A percentile compares a stretch with the other conserved stretches of the same genome.
Conservation (phyloP, 129 eudicot species). For the Solidago caesia region DNA sequence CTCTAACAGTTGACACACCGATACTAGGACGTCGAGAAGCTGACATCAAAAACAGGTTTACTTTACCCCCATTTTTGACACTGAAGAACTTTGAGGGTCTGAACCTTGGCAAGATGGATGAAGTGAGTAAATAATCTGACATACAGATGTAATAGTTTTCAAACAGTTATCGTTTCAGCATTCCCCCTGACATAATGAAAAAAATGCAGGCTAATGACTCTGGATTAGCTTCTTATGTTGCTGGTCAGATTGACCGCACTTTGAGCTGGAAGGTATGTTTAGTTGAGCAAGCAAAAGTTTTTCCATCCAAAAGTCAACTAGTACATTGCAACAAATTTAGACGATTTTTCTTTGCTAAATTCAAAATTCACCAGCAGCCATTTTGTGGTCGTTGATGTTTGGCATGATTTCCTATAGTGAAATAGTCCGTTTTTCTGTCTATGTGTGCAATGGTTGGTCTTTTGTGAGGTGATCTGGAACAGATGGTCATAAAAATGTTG, state of each 20-base stretch:
- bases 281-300: background rate
- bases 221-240: constrained; percentile 79
- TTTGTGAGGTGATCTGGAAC: background rate
- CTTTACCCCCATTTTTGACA: constrained; percentile 67
- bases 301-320: background rate
- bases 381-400: background rate
- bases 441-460: background rate
- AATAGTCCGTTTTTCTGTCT: constrained; percentile 56
- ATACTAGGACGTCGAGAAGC: constrained; percentile 84
- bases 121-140: constrained; percentile 44
- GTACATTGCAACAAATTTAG: background rate
- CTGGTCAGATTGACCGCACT: constrained; percentile 88
- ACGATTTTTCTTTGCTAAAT: background rate
- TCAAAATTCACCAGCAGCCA: background rate
- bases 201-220: constrained; percentile 69
- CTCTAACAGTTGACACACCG: constrained; percentile 86
- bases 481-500: background rate
- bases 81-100: constrained; percentile 81
- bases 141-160: background rate
- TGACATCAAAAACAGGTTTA: constrained; percentile 87
- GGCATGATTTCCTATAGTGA: constrained; percentile 44
- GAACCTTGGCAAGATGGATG: constrained; percentile 82
- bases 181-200: constrained; percentile 6
- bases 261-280: constrained; percentile 78
- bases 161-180: background rate